Conservation (phyloP, 108 stramenopile species). For the Cyclotella baltica region DNA sequence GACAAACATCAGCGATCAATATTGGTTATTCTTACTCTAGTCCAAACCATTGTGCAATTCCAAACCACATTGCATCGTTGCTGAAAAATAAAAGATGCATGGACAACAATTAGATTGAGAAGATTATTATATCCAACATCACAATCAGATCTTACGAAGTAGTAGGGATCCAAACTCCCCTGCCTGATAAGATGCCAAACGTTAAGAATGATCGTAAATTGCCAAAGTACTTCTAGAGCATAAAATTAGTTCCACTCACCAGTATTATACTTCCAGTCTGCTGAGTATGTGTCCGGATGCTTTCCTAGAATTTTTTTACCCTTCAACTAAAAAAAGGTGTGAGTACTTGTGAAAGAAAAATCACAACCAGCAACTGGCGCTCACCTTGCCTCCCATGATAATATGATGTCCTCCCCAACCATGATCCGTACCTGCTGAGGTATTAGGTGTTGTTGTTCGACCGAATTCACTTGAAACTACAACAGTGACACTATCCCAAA, state of each 20-base stretch:
- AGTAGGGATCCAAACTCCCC: slow-evolving; percentile 52
- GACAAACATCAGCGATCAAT: too few species aligned
- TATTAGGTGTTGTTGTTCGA: slow-evolving; percentile 56
- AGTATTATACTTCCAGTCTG: slow-evolving; percentile 16
- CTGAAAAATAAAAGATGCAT: too few species aligned
- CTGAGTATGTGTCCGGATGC: slow-evolving; percentile 29
- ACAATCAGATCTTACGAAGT: too few species aligned
- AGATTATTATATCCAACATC: too few species aligned
- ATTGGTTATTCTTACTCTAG: too few species aligned
- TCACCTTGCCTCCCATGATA: slow-evolving; percentile 43
- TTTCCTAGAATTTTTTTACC: slow-evolving; percentile 34
- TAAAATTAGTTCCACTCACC: slow-evolving; percentile 12
- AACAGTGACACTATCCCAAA: slow-evolving; percentile 65
- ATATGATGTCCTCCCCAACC: slow-evolving; percentile 45
- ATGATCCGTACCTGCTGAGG: slow-evolving; percentile 26
- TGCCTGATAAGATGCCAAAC: not conserved
- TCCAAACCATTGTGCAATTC: slow-evolving; percentile 36
- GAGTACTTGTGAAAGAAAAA: too few species aligned
- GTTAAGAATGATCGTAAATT: not conserved
- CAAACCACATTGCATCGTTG: slow-evolving; percentile 23
- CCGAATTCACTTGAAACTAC: slow-evolving; percentile 70
- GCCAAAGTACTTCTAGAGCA: not conserved
- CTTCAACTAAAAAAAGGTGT: not conserved
- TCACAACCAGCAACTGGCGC: slow-evolving; percentile 10
- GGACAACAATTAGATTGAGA: too few species aligned